Conservation (phyloP, 257 asterid genomes). For the Orobanche coerulescens region DNA sequence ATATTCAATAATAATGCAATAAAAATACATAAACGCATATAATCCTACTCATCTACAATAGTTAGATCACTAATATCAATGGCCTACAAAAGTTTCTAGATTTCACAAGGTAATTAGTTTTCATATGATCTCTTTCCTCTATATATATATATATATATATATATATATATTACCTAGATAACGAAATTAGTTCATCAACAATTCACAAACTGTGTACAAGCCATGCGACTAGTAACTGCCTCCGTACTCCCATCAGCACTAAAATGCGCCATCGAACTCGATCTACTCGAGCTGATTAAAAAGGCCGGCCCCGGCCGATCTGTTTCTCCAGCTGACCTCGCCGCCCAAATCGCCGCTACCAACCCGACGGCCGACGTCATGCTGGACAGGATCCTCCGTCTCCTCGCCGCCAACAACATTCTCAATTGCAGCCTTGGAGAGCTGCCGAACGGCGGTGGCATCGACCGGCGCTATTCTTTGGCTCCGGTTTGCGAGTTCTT, state of each 20-base stretch:
- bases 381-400: constrained; percentile 36
- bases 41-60: too few species aligned
- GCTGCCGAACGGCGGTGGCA: constrained; percentile 7
- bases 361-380: constrained; percentile 22
- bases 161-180: too few species aligned
- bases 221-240: constrained; percentile 11
- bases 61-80: too few species aligned
- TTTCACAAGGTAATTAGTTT: too few species aligned
- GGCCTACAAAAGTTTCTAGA: too few species aligned
- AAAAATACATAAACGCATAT: too few species aligned
- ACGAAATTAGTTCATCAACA: too few species aligned
- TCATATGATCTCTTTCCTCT: too few species aligned
- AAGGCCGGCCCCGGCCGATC: background rate
- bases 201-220: too few species aligned
- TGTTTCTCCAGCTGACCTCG: constrained; percentile 29
- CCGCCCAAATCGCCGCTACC: constrained; percentile 22
- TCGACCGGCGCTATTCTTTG: constrained; percentile 25
- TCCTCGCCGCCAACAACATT: constrained; percentile 30
- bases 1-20: too few species aligned
- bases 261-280: constrained; percentile 32
- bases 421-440: constrained; percentile 12
- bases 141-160: too few species aligned
- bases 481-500: constrained; percentile 28
- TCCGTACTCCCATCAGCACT: constrained; percentile 22
- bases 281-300: constrained; percentile 27